These are phyloP conservation scores for Beauveria bassiana DNA, from an alignment of 2,329 filamentous ascomycete species.

Conservation along the genomic window DNA sequence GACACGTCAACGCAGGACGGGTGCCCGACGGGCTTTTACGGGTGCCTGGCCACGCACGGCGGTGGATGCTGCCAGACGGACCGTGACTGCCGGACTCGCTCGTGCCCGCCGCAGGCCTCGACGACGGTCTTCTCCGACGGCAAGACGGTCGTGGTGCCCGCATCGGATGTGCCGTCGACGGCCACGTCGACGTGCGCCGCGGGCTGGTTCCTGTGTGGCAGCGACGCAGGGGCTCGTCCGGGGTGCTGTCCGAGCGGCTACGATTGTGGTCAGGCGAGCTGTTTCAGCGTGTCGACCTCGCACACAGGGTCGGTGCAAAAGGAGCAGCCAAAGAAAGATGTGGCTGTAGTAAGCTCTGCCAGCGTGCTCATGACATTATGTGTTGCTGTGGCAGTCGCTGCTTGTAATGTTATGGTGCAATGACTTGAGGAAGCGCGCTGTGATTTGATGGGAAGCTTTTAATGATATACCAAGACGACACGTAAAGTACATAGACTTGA, in stretches of 20 bases:
- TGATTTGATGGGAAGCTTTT: neutral
- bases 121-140: slow-evolving; percentile 62
- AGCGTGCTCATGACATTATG: neutral
- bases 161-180: slow-evolving; percentile 36
- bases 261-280: slow-evolving; percentile 63
- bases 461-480: neutral
- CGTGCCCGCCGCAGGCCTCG: slow-evolving; percentile 55
- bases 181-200: slow-evolving; percentile 52
- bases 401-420: neutral
- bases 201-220: slow-evolving; percentile 70
- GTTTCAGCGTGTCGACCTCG: slow-evolving; percentile 47
- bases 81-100: slow-evolving; percentile 72
- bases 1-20: slow-evolving; percentile 30
- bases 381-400: neutral
- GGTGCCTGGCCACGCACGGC: slow-evolving; percentile 76
- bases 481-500: neutral
- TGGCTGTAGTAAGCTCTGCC: neutral
- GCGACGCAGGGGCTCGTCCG: slow-evolving; percentile 51
- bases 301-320: slow-evolving; percentile 52
- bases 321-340: slow-evolving; percentile 18
- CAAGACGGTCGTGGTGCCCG: slow-evolving; percentile 62
- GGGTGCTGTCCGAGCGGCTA: slow-evolving; percentile 82
- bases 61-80: slow-evolving; percentile 83
- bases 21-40: slow-evolving; percentile 89
- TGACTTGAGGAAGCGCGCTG: neutral